Conservation (phyloP, 2,329 filamentous ascomycete genomes). For the Ustulina deusta region DNA sequence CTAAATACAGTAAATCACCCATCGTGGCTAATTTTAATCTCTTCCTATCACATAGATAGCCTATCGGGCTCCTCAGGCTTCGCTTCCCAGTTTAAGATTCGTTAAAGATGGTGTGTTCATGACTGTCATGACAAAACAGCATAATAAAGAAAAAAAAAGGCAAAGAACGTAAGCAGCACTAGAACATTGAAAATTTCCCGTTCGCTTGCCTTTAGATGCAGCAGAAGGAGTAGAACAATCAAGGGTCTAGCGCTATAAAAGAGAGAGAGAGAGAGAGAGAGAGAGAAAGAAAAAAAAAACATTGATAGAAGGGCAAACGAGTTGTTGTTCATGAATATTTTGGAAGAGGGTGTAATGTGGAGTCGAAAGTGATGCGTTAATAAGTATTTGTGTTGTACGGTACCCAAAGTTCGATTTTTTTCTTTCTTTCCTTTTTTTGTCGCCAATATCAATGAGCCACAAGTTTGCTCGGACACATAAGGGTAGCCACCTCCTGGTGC, state of each 20-base stretch:
- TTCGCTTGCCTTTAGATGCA: not conserved
- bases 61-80: not conserved
- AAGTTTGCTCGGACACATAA: not conserved
- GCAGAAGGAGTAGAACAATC: not conserved
- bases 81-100: not conserved
- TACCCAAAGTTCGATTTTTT: slow-evolving; percentile 23
- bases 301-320: slow-evolving; percentile 28
- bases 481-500: slow-evolving; percentile 5
- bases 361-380: too few species aligned
- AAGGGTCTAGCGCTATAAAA: slow-evolving; percentile 10
- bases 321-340: slow-evolving; percentile 19
- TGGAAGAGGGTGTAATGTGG: too few species aligned
- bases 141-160: slow-evolving; percentile 13
- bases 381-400: slow-evolving; percentile 12
- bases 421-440: too few species aligned
- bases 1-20: slow-evolving; percentile 6
- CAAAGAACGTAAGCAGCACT: slow-evolving; percentile 32
- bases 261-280: not conserved
- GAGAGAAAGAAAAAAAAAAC: not conserved
- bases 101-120: slow-evolving; percentile 41
- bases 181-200: not conserved
- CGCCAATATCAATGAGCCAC: not conserved
- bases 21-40: not conserved
- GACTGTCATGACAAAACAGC: slow-evolving; percentile 33
- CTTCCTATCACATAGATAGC: not conserved